These are phyloP conservation scores for Fraxinus nigra DNA, from an alignment of 305 asterid species.

Conservation along the genomic window DNA sequence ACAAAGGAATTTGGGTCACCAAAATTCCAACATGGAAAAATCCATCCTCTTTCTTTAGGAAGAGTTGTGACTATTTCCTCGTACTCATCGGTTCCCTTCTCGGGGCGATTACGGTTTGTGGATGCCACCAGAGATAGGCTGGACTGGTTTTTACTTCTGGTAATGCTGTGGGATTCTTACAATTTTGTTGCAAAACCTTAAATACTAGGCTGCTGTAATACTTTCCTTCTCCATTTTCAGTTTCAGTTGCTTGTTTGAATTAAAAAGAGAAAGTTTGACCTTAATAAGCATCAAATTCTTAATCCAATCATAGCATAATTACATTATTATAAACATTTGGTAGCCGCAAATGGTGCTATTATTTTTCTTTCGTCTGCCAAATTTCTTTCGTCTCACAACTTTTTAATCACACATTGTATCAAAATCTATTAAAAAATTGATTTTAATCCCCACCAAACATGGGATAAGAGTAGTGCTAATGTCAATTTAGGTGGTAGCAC, in stretches of 20 bases:
- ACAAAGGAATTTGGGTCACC: too few relatives aligned
- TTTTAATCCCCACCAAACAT: too few relatives aligned
- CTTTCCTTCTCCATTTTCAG: neutral
- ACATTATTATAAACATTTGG: neutral
- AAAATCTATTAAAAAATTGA: too few relatives aligned
- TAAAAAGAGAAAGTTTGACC: neutral
- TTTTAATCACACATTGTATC: too few relatives aligned
- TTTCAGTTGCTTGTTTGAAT: neutral
- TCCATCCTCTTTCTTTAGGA: too few relatives aligned
- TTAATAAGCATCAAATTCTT: neutral
- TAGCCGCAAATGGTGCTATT: neutral
- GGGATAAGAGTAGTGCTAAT: too few relatives aligned
- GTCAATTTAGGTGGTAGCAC: too few relatives aligned
- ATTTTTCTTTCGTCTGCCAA: neutral
- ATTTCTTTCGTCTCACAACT: too few relatives aligned
- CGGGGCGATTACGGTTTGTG: neutral
- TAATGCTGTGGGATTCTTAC: neutral
- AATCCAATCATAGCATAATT: neutral
- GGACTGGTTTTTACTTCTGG: neutral
- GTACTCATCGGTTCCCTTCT: neutral
- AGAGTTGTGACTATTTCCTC: neutral
- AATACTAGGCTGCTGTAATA: too few relatives aligned
- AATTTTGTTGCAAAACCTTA: neutral
- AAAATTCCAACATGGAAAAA: too few relatives aligned
- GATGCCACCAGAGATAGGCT: neutral